Conservation (phyloP, 768 basidiomycete genomes). For the Mycena capillaripes region DNA sequence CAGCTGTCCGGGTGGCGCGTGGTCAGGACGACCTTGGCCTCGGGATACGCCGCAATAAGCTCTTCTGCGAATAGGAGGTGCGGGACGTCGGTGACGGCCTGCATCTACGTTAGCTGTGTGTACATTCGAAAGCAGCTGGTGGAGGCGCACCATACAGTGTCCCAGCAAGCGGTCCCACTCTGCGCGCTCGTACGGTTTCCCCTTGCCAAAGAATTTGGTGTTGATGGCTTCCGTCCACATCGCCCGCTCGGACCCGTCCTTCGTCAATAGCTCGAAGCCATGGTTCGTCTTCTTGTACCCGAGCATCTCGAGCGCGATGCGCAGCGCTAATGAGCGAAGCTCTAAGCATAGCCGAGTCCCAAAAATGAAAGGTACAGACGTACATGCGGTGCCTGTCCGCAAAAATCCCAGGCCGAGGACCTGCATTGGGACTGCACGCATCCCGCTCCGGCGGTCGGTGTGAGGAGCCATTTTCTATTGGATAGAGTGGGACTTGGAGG, state of each 20-base stretch:
- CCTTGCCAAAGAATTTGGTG: constrained; percentile 9
- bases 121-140: neutral
- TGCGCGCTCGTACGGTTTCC: constrained; percentile 1
- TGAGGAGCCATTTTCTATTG: no score
- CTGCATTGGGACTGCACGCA: constrained; percentile 11
- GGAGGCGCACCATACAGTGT: constrained; percentile 3
- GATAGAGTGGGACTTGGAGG: no score
- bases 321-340: neutral
- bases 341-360: neutral
- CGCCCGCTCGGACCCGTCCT: constrained; percentile 1
- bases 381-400: constrained; percentile 17
- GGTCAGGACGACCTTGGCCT: constrained; percentile 11
- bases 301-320: constrained; percentile 6
- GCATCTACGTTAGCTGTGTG: neutral
- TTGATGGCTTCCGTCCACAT: constrained; percentile 18
- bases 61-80: constrained; percentile 4
- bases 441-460: no score
- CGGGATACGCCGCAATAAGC: constrained; percentile 13
- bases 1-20: constrained; percentile 2
- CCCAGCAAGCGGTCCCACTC: constrained; percentile 15
- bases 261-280: neutral
- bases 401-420: constrained; percentile 17
- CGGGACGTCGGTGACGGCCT: constrained; percentile 19
- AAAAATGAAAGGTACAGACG: neutral
- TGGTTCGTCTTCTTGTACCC: constrained; percentile 7